Base-by-base conservation (phyloP, 768 basidiomycete species). In the Phallus indusiatus region DNA sequence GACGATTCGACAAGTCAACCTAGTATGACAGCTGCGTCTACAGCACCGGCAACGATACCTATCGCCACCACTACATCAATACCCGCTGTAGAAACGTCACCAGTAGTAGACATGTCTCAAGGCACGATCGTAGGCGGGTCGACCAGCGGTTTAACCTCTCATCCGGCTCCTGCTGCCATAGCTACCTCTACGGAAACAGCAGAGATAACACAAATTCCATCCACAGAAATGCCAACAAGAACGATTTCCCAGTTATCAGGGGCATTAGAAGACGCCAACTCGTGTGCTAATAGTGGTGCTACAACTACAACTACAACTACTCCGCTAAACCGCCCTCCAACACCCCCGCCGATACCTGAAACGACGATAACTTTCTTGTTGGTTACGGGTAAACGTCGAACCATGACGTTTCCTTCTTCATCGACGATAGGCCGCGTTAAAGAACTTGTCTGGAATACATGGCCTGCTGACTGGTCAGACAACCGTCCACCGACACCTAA, bases 371-470 rank as follows among this genome's bases (percentile, higher is more conserved):
- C 86, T 0, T 89, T 91, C 69, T 74, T 91, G 48, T 76, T 89
- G 53, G 79, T 89, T 24, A 83, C 86, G 0, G 87, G 88, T 0
- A 72, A 77, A 47, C 74, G 87, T 61, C 76, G 83, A 62, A 81
- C 82, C 0, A 87, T 90, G 80, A 73, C 78, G 0, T 91, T 91
- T 63, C 86, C 88, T 28, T 86, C 87, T 12, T 81, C 82, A 63
- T 86, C 80, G 20, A 85, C 86, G 0, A 74, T 90, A 34, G 86
- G 86, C 17, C 76, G 89, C 64, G 84, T 89, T 28, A 90, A 90
- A 71, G 89, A 91, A 72, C 78, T 91, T 51, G 81, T 85, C 37
- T 90, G 89, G 88, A 88, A 84, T 71, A 79, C 82, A 35, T 91
- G 89, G 88, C 86, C 86, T 55, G 42, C 61, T 83, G 88, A 89